Conservation (phyloP, 495 filamentous ascomycete species). For the Pyrenula aspistea region DNA sequence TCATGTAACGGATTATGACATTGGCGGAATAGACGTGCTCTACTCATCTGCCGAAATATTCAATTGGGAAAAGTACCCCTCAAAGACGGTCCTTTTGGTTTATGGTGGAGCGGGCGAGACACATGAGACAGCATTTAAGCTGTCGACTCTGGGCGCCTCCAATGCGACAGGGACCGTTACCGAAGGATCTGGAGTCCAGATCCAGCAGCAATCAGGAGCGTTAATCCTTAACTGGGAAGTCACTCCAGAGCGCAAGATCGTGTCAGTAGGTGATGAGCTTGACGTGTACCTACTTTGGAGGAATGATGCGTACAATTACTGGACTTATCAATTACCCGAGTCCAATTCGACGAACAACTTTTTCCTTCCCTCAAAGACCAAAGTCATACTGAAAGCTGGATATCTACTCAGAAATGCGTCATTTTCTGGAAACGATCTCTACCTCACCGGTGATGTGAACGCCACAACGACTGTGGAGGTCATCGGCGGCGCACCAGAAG, state of each 20-base stretch:
- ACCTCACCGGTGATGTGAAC: constrained; percentile 62
- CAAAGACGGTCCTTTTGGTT: constrained; percentile 50
- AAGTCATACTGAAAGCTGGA: constrained; percentile 56
- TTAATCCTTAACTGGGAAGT: constrained; percentile 48
- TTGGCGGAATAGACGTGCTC: constrained; percentile 49
- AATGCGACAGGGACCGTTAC: constrained; percentile 26
- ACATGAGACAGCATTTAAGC: constrained; percentile 50
- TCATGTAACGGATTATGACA: constrained; percentile 60
- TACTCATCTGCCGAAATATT: constrained; percentile 72
- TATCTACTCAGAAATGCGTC: constrained; percentile 61
- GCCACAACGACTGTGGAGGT: constrained; percentile 54
- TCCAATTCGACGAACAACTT: constrained; percentile 7
- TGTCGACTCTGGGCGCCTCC: constrained; percentile 9
- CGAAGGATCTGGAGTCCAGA: constrained; percentile 30
- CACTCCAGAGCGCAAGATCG: constrained; percentile 35
- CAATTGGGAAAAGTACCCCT: constrained; percentile 52
- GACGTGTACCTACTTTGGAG: not conserved
- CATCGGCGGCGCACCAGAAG: constrained; percentile 39
- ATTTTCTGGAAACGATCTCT: constrained; percentile 34
- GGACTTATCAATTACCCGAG: constrained; percentile 43
- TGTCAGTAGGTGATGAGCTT: constrained; percentile 32
- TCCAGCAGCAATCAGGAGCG: constrained; percentile 26
- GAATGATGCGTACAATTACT: constrained; percentile 68
- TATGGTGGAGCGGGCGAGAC: constrained; percentile 60
- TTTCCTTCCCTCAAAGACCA: constrained; percentile 24